Conservation (phyloP, 768 basidiomycete genomes). For the Agrocybe praecox region DNA sequence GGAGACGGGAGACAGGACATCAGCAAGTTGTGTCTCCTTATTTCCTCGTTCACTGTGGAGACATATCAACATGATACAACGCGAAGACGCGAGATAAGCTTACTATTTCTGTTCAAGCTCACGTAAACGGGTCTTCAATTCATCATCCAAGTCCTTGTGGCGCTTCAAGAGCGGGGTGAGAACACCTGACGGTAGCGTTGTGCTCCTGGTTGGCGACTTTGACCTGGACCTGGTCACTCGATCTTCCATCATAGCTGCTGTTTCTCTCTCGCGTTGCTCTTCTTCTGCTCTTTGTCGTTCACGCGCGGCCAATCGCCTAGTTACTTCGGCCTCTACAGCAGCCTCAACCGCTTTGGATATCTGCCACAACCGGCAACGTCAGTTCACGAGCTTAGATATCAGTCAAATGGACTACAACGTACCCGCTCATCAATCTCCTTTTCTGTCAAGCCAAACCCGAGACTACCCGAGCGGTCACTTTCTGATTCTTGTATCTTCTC, state of each 20-base stretch:
- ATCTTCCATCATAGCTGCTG: constrained; percentile 25
- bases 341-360: constrained; percentile 75
- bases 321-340: constrained; percentile 76
- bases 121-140: constrained; percentile 61
- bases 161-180: constrained; percentile 65
- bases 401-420: constrained; percentile 18
- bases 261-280: constrained; percentile 35
- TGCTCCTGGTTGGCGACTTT: constrained; percentile 38
- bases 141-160: constrained; percentile 70
- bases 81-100: constrained; percentile 27
- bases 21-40: constrained; percentile 61
- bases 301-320: constrained; percentile 59
- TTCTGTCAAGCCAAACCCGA: constrained; percentile 53
- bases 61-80: constrained; percentile 10
- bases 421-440: constrained; percentile 78
- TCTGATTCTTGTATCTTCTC: constrained; percentile 31
- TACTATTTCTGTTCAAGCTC: constrained; percentile 78
- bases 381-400: not conserved
- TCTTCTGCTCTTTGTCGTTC: constrained; percentile 42
- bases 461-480: constrained; percentile 33
- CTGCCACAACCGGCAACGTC: constrained; percentile 31
- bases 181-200: constrained; percentile 46
- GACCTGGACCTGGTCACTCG: constrained; percentile 22
- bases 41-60: constrained; percentile 56
- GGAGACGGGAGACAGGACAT: constrained; percentile 69